A percentile compares a stretch with the other conserved stretches of the same genome.
Evolutionary conservation across 1,139 yeast species (phyloP).

Genomic region (Starmera stellimalicola): DNA sequence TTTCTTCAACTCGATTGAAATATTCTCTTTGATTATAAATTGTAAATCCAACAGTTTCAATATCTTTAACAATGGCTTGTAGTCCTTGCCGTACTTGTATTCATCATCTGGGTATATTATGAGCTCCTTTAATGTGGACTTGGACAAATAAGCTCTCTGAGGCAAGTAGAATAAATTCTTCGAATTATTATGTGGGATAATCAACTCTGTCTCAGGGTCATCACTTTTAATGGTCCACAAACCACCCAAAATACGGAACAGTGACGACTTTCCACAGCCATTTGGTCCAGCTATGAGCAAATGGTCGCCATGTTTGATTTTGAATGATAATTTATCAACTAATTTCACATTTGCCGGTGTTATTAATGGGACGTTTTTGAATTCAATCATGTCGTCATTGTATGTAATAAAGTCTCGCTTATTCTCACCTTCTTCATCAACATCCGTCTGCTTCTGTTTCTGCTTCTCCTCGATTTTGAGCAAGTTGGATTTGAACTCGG

Average conservation of each 20-base stretch:
- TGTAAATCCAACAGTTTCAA: constrained; percentile 50
- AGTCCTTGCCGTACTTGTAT: constrained; percentile 33
- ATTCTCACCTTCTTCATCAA: constrained; percentile 18
- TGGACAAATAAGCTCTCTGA: constrained; percentile 75
- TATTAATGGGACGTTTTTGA: constrained; percentile 64
- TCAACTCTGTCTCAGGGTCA: constrained; percentile 26
- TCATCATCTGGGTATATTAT: constrained; percentile 74
- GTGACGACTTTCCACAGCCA: constrained; percentile 90
- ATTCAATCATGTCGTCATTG: constrained; percentile 57
- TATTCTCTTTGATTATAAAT: constrained; percentile 36
- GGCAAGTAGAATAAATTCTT: constrained; percentile 76
- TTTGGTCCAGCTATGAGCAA: constrained; percentile 89
- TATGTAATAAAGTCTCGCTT: constrained; percentile 27
- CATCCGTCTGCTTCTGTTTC: constrained; percentile 1
- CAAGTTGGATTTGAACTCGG: constrained; percentile 61
- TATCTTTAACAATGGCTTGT: constrained; percentile 53
- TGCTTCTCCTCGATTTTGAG: constrained; percentile 34
- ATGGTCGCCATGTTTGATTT: constrained; percentile 75
- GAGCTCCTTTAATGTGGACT: constrained; percentile 72
- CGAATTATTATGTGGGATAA: constrained; percentile 51
- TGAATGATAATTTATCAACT: constrained; percentile 56
- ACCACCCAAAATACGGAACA: constrained; percentile 85
- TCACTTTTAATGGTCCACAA: constrained; percentile 63
- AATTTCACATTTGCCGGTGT: constrained; percentile 81
- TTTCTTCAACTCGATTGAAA: constrained; percentile 23